Evolutionary conservation across 106 monocot species (phyloP).

Genomic region (Allium cepa): DNA sequence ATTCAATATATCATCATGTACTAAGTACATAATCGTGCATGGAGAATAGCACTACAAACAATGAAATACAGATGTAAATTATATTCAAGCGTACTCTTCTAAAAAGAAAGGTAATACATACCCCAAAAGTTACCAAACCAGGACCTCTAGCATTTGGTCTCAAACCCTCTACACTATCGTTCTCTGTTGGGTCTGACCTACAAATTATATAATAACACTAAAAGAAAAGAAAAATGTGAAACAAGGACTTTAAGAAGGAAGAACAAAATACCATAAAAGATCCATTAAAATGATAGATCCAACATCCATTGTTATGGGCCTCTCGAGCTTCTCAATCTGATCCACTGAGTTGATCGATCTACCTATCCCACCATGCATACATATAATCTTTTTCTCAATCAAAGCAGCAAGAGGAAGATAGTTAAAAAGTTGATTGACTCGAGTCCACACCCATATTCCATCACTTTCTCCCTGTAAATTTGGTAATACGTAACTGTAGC

Average conservation of each 20-base stretch:
- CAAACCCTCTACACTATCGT: constrained; percentile 92
- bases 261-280: constrained; percentile 67
- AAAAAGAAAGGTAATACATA: constrained; percentile 15
- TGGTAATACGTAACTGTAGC: no score
- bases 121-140: constrained; percentile 98
- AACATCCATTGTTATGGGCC: constrained; percentile 98
- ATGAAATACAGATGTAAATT: not conserved
- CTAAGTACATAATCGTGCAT: not conserved
- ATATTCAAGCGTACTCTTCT: not conserved
- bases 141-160: constrained; percentile 99
- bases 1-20: no score
- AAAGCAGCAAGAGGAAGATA: constrained; percentile 86
- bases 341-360: constrained; percentile 91
- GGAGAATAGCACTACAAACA: no score
- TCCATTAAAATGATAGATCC: constrained; percentile 96
- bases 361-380: constrained; percentile 99
- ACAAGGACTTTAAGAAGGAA: not conserved
- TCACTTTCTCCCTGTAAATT: constrained; percentile 81
- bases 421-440: constrained; percentile 96
- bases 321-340: constrained; percentile 96
- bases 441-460: constrained; percentile 98
- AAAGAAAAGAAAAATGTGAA: constrained; percentile 1
- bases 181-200: constrained; percentile 99
- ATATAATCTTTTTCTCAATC: constrained; percentile 97
- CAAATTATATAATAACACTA: constrained; percentile 13